Evolutionary conservation across 2,329 filamentous ascomycete genomes (phyloP).

Genomic region (Colletotrichum sp.): DNA sequence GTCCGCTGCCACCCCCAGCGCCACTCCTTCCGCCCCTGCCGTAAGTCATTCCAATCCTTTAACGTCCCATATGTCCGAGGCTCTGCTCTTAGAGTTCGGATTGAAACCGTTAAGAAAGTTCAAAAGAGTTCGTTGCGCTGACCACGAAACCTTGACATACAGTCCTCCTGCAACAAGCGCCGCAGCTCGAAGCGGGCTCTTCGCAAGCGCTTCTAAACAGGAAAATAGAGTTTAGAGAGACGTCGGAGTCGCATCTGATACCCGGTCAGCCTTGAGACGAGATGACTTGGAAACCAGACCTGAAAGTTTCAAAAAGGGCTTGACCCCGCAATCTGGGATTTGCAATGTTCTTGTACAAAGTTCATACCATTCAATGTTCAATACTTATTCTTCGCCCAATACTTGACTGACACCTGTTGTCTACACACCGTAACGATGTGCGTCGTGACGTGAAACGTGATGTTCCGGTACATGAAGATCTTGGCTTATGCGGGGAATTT

Average conservation of each 20-base stretch:
- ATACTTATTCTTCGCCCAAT: conserved; percentile 11
- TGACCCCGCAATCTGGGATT: conserved; percentile 10
- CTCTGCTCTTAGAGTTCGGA: background rate
- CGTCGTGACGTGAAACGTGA: conserved; percentile 3
- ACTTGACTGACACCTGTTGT: background rate
- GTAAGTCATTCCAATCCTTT: background rate
- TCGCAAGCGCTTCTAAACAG: conserved; percentile 15
- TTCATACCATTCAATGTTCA: conserved; percentile 16
- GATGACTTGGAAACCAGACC: conserved; percentile 11
- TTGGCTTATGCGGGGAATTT: background rate
- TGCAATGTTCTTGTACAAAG: conserved; percentile 20
- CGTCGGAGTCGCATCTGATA: conserved; percentile 10
- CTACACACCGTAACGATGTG: background rate
- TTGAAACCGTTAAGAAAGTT: background rate
- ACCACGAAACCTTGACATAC: background rate
- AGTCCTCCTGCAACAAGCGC: conserved; percentile 13
- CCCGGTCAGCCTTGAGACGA: conserved; percentile 6
- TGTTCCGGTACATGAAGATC: background rate
- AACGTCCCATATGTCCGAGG: background rate
- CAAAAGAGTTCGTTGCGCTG: background rate
- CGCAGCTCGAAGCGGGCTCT: conserved; percentile 14
- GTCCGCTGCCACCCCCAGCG: background rate
- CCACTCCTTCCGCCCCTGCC: background rate
- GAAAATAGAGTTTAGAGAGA: conserved; percentile 5
- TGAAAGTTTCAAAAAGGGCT: background rate